Base-by-base conservation (phyloP, 2,329 filamentous ascomycete genomes). In the Beauveria australis region DNA sequence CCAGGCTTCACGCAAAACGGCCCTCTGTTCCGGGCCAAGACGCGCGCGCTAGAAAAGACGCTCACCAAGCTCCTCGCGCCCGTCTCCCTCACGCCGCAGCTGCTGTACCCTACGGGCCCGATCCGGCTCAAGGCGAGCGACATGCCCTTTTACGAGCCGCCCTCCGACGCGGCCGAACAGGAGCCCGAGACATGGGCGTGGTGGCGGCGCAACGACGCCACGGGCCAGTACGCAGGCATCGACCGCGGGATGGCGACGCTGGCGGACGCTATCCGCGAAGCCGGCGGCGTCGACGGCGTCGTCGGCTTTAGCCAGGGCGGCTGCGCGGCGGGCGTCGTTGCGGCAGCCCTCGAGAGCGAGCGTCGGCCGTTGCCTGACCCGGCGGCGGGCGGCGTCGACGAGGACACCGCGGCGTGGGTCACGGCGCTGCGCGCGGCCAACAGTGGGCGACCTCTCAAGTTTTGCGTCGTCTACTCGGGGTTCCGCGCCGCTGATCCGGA, bases 1-100 rank as follows among this genome's bases (percentile, higher is more conserved):
- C 12, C 61, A 87, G 89, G 93, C 74, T 97, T 87, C 82, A 96
- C 93, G 8, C 93, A 97, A 79, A 95, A 90, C 30, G 92, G 92
- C 4, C 75, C 87, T 4, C 79, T 92, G 64, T 97, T 97, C 82
- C 88, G 85, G 71, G 84, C 88, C 73, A 97, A 97, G 78, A 95
- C 91, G 51, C 89, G 91, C 72, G 91, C 91, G 12, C 79, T 97
- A 1, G 85, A 92, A 67, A 96, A 97, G 74, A 79, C 87, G 59
- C 82, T 97, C 61, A 74, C 79, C 63, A 96, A 96, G 70, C 77
- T 84, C 30, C 88, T 97, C 64, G 74, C 81, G 2, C 81, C 86
- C 49, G 75, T 82, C 60, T 77, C 78, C 66, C 71, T 83, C 67
- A 79, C 71, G 59, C 81, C 78, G 64, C 78, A 73, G 3, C 79